phyloP scores from a whole-genome alignment of 2,329 filamentous ascomycete species.

The Chaetomium globosum region DNA sequence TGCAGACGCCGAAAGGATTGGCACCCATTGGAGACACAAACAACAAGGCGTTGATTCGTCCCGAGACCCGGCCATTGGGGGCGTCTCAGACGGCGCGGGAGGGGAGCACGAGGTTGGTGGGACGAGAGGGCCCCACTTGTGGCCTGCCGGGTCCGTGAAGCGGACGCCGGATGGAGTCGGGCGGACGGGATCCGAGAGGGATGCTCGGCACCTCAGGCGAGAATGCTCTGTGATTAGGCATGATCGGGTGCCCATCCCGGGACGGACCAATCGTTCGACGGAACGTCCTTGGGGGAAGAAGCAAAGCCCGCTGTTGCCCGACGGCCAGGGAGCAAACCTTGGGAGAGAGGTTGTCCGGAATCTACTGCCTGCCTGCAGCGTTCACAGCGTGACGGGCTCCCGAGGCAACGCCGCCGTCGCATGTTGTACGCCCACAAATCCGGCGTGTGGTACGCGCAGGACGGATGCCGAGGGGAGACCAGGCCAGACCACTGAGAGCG shows the following conservation, averaged over 20 bases:
- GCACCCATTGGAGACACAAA: conserved; percentile 16
- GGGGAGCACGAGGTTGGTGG: conserved; percentile 18
- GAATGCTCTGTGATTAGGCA: conserved; percentile 1
- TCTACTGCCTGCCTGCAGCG: conserved; percentile 1
- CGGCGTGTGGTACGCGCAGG: conserved; percentile 11
- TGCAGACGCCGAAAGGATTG: conserved; percentile 17
- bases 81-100: conserved; percentile 20
- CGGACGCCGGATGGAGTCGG: conserved; percentile 18
- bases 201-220: conserved; percentile 10
- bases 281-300: conserved; percentile 3
- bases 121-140: conserved; percentile 10
- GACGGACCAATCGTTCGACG: conserved; percentile 17
- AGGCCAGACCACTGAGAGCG: neutral
- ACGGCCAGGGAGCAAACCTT: conserved; percentile 9
- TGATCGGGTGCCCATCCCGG: conserved; percentile 20
- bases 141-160: conserved; percentile 24
- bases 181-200: conserved; percentile 13
- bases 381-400: neutral
- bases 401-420: neutral
- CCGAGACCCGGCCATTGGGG: conserved; percentile 19
- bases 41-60: conserved; percentile 3
- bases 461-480: conserved; percentile 15
- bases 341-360: neutral
- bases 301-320: conserved; percentile 13
- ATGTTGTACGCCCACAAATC: conserved; percentile 3